Evolutionary conservation across 768 basidiomycete genomes (phyloP).

Genomic region (Wakefieldia striispora): DNA sequence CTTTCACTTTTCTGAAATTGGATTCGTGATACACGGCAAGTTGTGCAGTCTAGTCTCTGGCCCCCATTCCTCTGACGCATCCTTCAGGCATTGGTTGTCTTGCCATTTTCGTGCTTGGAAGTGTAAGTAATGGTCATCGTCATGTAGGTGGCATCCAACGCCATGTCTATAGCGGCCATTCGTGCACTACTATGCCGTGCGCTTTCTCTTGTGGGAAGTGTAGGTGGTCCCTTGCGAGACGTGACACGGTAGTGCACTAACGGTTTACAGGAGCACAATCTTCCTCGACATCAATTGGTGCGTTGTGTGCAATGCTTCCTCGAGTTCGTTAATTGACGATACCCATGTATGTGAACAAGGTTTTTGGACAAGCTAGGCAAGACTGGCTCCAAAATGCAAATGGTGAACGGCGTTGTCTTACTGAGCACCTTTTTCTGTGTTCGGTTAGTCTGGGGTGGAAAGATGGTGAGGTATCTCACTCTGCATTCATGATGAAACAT

Average conservation of each 20-base stretch:
- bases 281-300: constrained; percentile 90
- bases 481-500: neutral
- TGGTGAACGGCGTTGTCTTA: constrained; percentile 70
- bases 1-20: constrained; percentile 64
- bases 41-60: neutral
- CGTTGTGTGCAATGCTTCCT: constrained; percentile 9
- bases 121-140: constrained; percentile 45
- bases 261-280: constrained; percentile 61
- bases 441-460: constrained; percentile 69
- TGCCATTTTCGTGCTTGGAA: constrained; percentile 63
- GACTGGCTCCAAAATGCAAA: constrained; percentile 65
- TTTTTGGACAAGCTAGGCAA: constrained; percentile 74
- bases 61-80: constrained; percentile 1
- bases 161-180: constrained; percentile 57
- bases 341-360: constrained; percentile 35
- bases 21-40: constrained; percentile 76
- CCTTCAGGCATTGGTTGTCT: constrained; percentile 59
- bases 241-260: constrained; percentile 3
- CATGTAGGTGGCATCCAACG: constrained; percentile 5
- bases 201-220: constrained; percentile 84
- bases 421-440: constrained; percentile 66
- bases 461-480: constrained; percentile 27
- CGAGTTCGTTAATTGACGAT: too few species aligned
- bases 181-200: constrained; percentile 71
- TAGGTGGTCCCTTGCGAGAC: constrained; percentile 32